These are phyloP conservation scores for Porpolomopsis calyptriformis DNA, from an alignment of 768 basidiomycete genomes.

Conservation along the genomic window DNA sequence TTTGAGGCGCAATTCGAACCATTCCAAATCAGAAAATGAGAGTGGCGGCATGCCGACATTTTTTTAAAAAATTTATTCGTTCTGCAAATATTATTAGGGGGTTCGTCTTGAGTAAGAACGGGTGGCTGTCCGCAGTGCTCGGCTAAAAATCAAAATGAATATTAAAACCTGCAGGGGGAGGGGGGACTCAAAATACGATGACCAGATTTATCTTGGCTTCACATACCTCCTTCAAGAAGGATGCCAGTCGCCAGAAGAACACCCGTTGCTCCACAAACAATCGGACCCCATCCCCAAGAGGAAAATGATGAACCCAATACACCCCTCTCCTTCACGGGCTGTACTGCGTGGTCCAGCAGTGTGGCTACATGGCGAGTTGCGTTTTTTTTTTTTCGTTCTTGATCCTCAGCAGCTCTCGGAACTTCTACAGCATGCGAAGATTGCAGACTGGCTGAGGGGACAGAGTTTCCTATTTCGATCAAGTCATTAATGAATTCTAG, in stretches of 20 bases:
- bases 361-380: background rate
- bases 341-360: background rate
- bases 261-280: too few relatives aligned
- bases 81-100: too few relatives aligned
- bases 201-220: background rate
- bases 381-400: background rate
- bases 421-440: background rate
- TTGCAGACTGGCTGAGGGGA: background rate
- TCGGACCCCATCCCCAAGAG: too few relatives aligned
- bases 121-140: background rate
- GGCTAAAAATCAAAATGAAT: background rate
- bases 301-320: too few relatives aligned
- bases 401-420: background rate
- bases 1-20: too few relatives aligned
- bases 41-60: background rate
- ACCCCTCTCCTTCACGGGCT: too few relatives aligned
- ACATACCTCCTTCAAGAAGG: background rate
- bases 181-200: background rate
- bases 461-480: background rate
- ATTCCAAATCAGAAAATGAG: too few relatives aligned
- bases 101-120: background rate
- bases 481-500: background rate
- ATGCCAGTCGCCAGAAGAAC: too few relatives aligned
- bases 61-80: background rate
- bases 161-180: background rate